These are phyloP conservation scores for Xylaria sp. DNA, from an alignment of 2,329 filamentous ascomycete species.

Conservation along the genomic window DNA sequence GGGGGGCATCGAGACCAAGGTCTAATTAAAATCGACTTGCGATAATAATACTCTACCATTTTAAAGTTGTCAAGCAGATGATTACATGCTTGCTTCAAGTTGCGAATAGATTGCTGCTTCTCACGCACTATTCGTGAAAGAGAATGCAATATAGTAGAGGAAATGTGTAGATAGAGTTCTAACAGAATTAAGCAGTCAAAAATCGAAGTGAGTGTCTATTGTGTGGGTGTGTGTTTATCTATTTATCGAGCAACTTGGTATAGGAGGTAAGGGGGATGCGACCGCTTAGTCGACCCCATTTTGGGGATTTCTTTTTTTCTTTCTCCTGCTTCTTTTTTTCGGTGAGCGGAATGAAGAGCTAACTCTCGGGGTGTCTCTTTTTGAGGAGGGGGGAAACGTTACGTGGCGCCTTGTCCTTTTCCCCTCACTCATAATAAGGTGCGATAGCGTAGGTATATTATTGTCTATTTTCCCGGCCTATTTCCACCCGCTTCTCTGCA, in stretches of 20 bases:
- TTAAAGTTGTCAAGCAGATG: too few relatives aligned
- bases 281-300: neutral
- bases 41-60: too few relatives aligned
- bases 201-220: too few relatives aligned
- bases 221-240: neutral
- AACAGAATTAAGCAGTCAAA: too few relatives aligned
- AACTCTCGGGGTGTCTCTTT: neutral
- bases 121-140: too few relatives aligned
- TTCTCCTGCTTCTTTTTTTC: neutral
- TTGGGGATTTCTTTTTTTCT: neutral
- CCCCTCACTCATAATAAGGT: slow-evolving; percentile 2
- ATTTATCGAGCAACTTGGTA: neutral
- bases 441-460: neutral
- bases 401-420: slow-evolving; percentile 7
- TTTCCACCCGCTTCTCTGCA: neutral
- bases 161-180: too few relatives aligned
- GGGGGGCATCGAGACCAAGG: too few relatives aligned
- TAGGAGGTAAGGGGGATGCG: neutral
- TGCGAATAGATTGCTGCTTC: too few relatives aligned
- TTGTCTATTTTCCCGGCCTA: neutral
- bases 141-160: too few relatives aligned
- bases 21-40: too few relatives aligned
- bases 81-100: too few relatives aligned
- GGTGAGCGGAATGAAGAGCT: neutral
- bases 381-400: neutral